Conservation (phyloP, 306 rosid genomes). For the Bauhinia variegata region DNA sequence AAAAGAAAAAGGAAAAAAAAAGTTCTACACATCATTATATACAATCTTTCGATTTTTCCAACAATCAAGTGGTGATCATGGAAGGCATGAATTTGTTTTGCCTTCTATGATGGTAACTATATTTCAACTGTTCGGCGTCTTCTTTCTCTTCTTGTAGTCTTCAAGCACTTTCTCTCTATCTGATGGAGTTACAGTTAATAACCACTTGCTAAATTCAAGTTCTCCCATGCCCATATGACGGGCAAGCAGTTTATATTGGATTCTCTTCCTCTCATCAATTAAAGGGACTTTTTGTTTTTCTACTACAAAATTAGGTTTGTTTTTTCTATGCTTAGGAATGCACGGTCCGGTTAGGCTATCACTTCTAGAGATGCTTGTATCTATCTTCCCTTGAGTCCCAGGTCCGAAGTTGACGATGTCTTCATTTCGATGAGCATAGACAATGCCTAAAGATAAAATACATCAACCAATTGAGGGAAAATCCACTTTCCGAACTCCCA, state of each 20-base stretch:
- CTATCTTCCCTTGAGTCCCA: constrained; percentile 43
- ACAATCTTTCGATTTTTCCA: constrained; percentile 2
- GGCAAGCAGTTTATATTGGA: constrained; percentile 66
- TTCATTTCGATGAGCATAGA: constrained; percentile 87
- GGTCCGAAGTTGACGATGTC: constrained; percentile 69
- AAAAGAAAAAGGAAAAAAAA: too few relatives aligned
- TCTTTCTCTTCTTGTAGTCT: constrained; percentile 66
- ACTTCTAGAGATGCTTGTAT: constrained; percentile 28
- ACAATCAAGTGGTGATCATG: not conserved
- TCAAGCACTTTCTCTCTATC: constrained; percentile 68
- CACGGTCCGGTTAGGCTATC: constrained; percentile 37
- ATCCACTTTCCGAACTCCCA: constrained; percentile 9
- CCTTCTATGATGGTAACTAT: constrained; percentile 15
- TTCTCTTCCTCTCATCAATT: constrained; percentile 56
- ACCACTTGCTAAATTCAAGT: constrained; percentile 83
- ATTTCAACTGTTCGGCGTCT: constrained; percentile 44
- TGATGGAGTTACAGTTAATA: constrained; percentile 64
- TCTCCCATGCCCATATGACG: constrained; percentile 64
- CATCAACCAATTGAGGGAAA: constrained; percentile 4
- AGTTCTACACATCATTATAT: constrained; percentile 29
- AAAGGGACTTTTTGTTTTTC: constrained; percentile 41
- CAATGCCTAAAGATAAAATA: constrained; percentile 54
- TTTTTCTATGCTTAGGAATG: constrained; percentile 35
- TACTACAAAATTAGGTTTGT: constrained; percentile 36
- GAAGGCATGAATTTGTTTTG: constrained; percentile 13